Evolutionary conservation across 2,329 filamentous ascomycete species (phyloP).

Genomic region (Beauveria brongniartii): DNA sequence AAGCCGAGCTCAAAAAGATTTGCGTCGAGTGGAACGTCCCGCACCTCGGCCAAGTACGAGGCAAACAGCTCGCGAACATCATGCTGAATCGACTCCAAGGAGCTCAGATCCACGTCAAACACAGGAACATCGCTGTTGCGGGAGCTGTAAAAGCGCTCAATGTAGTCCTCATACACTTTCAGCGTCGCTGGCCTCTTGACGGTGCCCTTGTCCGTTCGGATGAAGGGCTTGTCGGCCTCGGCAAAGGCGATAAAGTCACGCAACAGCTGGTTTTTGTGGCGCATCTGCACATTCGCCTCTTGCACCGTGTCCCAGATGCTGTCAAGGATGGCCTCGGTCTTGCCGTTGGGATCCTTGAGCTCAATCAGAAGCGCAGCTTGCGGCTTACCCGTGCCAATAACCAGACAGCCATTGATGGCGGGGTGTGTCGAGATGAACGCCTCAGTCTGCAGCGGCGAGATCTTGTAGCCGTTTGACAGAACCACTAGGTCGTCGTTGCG

Average conservation of each 20-base stretch:
- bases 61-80: slow-evolving; percentile 15
- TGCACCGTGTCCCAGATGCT: slow-evolving; percentile 37
- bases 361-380: slow-evolving; percentile 22
- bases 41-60: slow-evolving; percentile 15
- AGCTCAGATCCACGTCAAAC: slow-evolving; percentile 17
- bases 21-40: slow-evolving; percentile 15
- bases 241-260: slow-evolving; percentile 34
- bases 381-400: slow-evolving; percentile 20
- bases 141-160: slow-evolving; percentile 35
- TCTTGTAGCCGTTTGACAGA: slow-evolving; percentile 25
- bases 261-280: slow-evolving; percentile 33
- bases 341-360: slow-evolving; percentile 17
- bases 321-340: slow-evolving; percentile 26
- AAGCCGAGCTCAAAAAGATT: slow-evolving; percentile 23
- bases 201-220: slow-evolving; percentile 37
- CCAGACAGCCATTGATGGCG: slow-evolving; percentile 19
- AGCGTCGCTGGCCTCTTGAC: slow-evolving; percentile 33
- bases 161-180: slow-evolving; percentile 34
- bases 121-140: slow-evolving; percentile 12
- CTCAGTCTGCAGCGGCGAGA: slow-evolving; percentile 23
- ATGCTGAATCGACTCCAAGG: slow-evolving; percentile 16
- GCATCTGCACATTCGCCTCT: slow-evolving; percentile 31
- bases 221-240: slow-evolving; percentile 33
- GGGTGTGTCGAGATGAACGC: slow-evolving; percentile 20
- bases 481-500: slow-evolving; percentile 24